Evolutionary conservation across 306 rosid genomes (phyloP).

Genomic region (Leucaena leucocephala): DNA sequence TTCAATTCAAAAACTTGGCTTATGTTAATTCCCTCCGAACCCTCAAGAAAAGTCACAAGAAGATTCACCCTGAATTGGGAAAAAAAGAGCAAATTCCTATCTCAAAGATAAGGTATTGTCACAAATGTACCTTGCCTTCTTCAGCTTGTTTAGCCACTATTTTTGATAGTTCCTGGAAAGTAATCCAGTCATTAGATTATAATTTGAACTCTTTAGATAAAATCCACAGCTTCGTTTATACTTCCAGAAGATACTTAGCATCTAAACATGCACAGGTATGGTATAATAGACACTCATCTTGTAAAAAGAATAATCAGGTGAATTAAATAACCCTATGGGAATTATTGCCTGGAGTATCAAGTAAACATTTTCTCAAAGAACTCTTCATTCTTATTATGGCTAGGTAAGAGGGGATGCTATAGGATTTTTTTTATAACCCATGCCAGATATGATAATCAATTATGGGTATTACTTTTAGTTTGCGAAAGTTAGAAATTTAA

Average conservation of each 20-base stretch:
- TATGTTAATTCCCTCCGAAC: background rate
- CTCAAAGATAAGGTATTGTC: slow-evolving; percentile 27
- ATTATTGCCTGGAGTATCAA: slow-evolving; percentile 1
- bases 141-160: slow-evolving; percentile 86
- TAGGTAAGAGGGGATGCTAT: slow-evolving; percentile 17
- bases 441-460: slow-evolving; percentile 25
- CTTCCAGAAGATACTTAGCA: slow-evolving; percentile 20
- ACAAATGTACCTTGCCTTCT: slow-evolving; percentile 87
- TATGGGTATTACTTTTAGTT: slow-evolving; percentile 24
- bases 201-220: slow-evolving; percentile 18
- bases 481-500: background rate
- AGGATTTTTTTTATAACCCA: slow-evolving; percentile 15
- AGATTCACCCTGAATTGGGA: slow-evolving; percentile 27
- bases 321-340: slow-evolving; percentile 14
- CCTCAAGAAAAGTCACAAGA: slow-evolving; percentile 6
- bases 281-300: slow-evolving; percentile 1
- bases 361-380: background rate
- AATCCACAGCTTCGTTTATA: slow-evolving; percentile 25
- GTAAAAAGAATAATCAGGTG: slow-evolving; percentile 22
- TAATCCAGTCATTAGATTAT: background rate
- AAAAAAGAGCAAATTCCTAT: slow-evolving; percentile 33
- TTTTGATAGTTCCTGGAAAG: slow-evolving; percentile 78
- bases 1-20: slow-evolving; percentile 31
- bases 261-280: slow-evolving; percentile 2
- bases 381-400: slow-evolving; percentile 20